Evolutionary conservation across 345 rosid species (phyloP).

Genomic region (Heritiera fomes): DNA sequence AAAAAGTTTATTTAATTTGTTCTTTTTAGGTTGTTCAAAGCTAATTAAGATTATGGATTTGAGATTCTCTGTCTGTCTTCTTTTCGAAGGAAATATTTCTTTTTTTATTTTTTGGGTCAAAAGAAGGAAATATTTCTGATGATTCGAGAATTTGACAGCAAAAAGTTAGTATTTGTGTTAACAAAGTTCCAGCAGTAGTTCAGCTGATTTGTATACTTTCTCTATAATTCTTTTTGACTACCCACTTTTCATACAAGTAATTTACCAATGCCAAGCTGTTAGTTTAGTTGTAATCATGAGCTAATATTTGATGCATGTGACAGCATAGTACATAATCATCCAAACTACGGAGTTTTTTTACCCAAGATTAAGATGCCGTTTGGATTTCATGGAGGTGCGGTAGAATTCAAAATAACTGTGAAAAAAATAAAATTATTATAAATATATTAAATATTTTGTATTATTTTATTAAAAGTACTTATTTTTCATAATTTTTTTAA

Average conservation of each 20-base stretch:
- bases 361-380: too few relatives aligned
- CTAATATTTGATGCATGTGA: neutral
- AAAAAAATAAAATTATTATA: too few relatives aligned
- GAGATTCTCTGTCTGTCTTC: neutral
- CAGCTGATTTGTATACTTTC: neutral
- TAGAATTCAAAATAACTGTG: too few relatives aligned
- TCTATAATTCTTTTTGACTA: neutral
- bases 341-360: neutral
- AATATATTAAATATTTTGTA: too few relatives aligned
- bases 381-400: too few relatives aligned
- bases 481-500: too few relatives aligned
- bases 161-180: neutral
- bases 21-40: conserved; percentile 24
- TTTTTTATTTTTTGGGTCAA: too few relatives aligned
- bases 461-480: too few relatives aligned
- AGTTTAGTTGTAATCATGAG: neutral
- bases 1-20: neutral
- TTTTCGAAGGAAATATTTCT: neutral
- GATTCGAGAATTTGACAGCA: neutral
- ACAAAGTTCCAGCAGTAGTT: neutral
- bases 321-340: neutral
- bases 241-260: too few relatives aligned
- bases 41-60: too few relatives aligned
- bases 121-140: neutral
- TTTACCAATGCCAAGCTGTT: neutral